Evolutionary conservation across 2,329 filamentous ascomycete genomes (phyloP), one percentile per base, ranked within the genome.

Genomic region (Aureobasidium sp.): DNA sequence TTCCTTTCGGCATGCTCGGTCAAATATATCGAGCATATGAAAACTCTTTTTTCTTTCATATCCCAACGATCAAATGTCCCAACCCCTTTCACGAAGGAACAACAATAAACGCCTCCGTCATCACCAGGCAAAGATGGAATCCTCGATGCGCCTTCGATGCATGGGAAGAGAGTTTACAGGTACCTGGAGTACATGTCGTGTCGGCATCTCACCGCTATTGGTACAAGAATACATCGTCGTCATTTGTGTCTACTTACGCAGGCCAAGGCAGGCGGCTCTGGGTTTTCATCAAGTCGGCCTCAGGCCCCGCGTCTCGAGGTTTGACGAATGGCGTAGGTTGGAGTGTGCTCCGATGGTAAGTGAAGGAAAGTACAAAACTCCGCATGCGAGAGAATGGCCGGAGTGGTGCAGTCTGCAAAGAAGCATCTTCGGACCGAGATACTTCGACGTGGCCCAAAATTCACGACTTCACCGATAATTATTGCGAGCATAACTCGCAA

Each of bases 11-110:
- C 47, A 35, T n/a, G 29, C 47, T 50, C 47, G 47, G 47, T 50
- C 47, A 50, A 50, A 35, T 50, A 50, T 22, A 48, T 50, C 47
- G n/a, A 33, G 24, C 37, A 35, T 14, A n/a, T 27, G 49, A 54
- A 54, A 54, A 42, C 19, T 53, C 49, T 53, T 42, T 50, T 29
- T 22, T 9, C 33, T 17, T 31, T n/a, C 45, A 31, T 33, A 37
- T 31, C 50, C 37, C 50, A 54, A 54, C 50, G 24, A 54, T 54
- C 49, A 39, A 52, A 52, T 54, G 7, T 54, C 11, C 50, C 50
- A 37, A 54, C 40, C 50, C 22, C 37, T 22, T 29, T 54, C n/a
- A 7, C 37, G 24, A 40, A 53, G 35, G 6, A 40, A 31, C 22
- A 29, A 31, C 35, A 42, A 27, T 5, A 8, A 54, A 42, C 50